Evolutionary conservation across 768 basidiomycete genomes (phyloP), one percentile per base, ranked within the genome.

Genomic region (Cyathus striatus): DNA sequence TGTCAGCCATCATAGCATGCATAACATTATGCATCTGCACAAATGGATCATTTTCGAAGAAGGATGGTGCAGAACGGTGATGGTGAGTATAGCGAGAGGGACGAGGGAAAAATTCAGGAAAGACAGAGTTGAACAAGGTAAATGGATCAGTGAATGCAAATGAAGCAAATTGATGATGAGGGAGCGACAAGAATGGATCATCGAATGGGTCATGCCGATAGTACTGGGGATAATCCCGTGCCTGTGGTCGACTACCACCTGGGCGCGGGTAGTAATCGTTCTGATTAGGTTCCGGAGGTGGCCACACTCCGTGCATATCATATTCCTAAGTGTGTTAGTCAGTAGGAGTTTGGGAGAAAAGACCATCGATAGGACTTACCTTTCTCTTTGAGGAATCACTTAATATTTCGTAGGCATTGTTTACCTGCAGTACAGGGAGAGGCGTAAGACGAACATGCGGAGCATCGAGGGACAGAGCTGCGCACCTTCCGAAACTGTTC

Each of bases 371-470:
- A 20, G 18, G 6, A 52, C 72, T 42, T 52, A 81, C 73, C 53
- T 64, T 69, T 40, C 85, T 77, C 45, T 75, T 88, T 41, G 73
- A 61, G 2, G 73, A 53, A 53, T 90, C 78, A 40, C 57, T 79
- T 42, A 90, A 61, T 2, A 90, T 75, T 56, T 90, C 86, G 52
- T 88, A 90, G 22, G 86, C 86, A 47, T 86, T 83, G 51, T 81
- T 85, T 35, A 88, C 75, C 82, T 88, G 37, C 16, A 40, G 26
- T 25, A 35, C 4, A 16, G 26, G 53, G 44, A 13, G 36, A 32
- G 22, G 23, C n/a, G 14, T 18, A 25, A 6, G 17, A 32, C 26
- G 26, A 12, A 13, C 9, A 27, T 10, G 23, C n/a, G n/a, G n/a
- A n/a, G n/a, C n/a, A n/a, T n/a, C n/a, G n/a, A n/a, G n/a, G n/a